These are phyloP conservation scores for Aphanoascus verrucosus DNA, from an alignment of 2,329 filamentous ascomycete genomes.

Conservation along the genomic window DNA sequence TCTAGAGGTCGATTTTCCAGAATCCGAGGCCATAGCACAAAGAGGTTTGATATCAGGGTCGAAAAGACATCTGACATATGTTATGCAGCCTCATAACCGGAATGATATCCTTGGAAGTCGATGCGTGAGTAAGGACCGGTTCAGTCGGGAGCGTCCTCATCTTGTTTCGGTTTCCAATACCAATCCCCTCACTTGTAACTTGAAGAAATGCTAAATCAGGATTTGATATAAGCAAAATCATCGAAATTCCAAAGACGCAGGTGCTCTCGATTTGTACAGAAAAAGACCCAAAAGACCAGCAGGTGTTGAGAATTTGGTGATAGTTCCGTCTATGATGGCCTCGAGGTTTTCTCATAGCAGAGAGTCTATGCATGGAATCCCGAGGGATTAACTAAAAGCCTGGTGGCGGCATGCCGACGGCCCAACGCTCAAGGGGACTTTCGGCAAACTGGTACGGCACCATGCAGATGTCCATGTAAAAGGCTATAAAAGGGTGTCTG, in stretches of 20 bases:
- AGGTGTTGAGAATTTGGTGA: not conserved
- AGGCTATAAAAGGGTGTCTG: not conserved
- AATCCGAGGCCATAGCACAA: not conserved
- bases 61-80: not conserved
- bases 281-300: too few relatives aligned
- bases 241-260: not conserved
- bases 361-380: too few relatives aligned
- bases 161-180: not conserved
- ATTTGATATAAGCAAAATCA: not conserved
- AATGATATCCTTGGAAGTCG: not conserved
- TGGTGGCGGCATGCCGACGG: too few relatives aligned
- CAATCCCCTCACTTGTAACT: too few relatives aligned
- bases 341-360: too few relatives aligned
- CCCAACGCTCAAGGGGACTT: not conserved
- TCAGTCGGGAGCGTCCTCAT: not conserved
- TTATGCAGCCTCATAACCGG: not conserved
- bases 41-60: not conserved
- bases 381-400: too few relatives aligned
- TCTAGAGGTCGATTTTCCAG: not conserved
- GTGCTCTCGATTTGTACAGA: too few relatives aligned
- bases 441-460: constrained; percentile 2
- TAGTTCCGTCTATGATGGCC: too few relatives aligned
- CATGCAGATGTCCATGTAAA: not conserved
- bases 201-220: too few relatives aligned
- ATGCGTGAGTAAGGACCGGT: not conserved